Evolutionary conservation across 768 basidiomycete species (phyloP).

Genomic region (Lyophyllum shimeji): DNA sequence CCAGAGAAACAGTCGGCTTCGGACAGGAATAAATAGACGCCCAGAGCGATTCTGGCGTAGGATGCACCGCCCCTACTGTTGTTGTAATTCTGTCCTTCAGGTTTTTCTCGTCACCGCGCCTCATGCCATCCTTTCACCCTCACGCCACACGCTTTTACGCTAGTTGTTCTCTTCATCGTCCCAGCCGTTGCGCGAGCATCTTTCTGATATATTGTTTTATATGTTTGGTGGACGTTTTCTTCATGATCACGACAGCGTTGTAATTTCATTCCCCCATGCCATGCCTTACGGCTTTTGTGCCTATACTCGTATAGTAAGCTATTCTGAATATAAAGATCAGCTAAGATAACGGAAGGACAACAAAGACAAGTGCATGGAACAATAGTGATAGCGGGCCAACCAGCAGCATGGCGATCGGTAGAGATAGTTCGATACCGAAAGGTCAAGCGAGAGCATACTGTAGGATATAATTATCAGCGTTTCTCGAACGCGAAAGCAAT

Average conservation of each 20-base stretch:
- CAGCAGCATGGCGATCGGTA: neutral
- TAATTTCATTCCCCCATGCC: neutral
- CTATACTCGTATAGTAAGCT: conserved; percentile 14
- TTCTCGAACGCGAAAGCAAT: conserved; percentile 92
- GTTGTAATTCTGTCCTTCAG: conserved; percentile 11
- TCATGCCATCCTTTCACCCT: conserved; percentile 6
- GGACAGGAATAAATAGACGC: conserved; percentile 81
- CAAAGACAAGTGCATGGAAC: neutral
- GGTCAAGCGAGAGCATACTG: neutral
- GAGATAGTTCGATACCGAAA: neutral
- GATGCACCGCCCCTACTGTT: conserved; percentile 10
- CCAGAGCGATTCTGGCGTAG: neutral
- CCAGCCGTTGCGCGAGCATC: neutral
- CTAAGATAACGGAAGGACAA: conserved; percentile 8
- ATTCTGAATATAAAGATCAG: conserved; percentile 12
- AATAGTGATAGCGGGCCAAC: neutral
- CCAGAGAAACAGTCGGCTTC: conserved; percentile 90
- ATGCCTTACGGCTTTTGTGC: conserved; percentile 3
- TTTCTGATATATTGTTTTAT: neutral
- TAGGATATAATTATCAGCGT: conserved; percentile 24
- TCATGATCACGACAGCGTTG: neutral
- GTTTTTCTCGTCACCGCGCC: conserved; percentile 2
- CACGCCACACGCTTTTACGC: neutral
- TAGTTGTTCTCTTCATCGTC: neutral
- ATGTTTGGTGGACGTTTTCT: neutral